Base-by-base conservation (phyloP, 768 basidiomycete species). In the Xerocomellus chrysenteron region DNA sequence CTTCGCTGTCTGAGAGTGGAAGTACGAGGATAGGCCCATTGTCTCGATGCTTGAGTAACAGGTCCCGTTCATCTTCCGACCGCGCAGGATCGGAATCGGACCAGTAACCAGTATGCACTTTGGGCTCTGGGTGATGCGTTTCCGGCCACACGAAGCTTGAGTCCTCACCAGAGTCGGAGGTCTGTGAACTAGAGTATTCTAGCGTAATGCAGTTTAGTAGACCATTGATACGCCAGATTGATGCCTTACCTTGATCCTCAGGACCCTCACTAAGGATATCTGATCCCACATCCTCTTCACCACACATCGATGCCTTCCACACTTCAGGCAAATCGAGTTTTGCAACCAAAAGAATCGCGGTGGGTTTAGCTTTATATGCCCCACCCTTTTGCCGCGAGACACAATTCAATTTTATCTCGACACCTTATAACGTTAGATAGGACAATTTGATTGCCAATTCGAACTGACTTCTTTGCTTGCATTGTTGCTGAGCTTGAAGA, bases 331-430 rank as follows among this genome's bases (percentile, higher is more conserved):
- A 40, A 19, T 66, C 58, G 13, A 70, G 40, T 32, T 56, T 65
- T 13, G 55, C 71, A n/a, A 72, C 37, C 1, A 70, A 45, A 17
- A 48, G 26, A 19, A 64, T 17, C 4, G 54, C n/a, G 14, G 39
- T 7, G 10, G 26, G 1, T 55, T 50, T 64, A 0, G 55, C 39
- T 48, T 68, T 70, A 13, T 40, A 58, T 6, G 17, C 13, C 17
- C 40, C 44, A 6, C 55, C 28, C 33, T 57, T 66, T 13, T 19
- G 57, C 17, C 53, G 66, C 9, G 70, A 65, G 16, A 67, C 50
- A 4, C 68, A 60, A 52, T 78, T 73, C 5, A 84, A 72, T 17
- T 76, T 74, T 35, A 85, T 67, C 55, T 82, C 77, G 50, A 81
- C 58, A 36, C 69, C 77, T 43, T 26, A 57, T 49, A 56, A 55